Evolutionary conservation across 495 filamentous ascomycete species (phyloP), one percentile per base, ranked within the genome.

Genomic region (Xylaria longipes): DNA sequence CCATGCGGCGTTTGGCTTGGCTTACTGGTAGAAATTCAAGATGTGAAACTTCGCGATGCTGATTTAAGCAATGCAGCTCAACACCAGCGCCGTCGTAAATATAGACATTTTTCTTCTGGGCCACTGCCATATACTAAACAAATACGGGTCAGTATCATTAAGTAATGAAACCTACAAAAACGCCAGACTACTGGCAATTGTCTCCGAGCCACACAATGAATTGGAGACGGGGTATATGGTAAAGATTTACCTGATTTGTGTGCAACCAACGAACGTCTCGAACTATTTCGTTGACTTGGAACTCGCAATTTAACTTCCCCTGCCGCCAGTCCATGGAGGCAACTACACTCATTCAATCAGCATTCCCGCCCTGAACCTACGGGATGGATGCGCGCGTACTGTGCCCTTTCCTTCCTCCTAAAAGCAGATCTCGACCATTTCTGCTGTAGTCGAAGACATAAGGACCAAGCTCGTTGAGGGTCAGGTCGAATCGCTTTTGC

Each of bases 251-350:
- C 69, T 97, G 94, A 79, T 97, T 94, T 75, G 97, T 98, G 80
- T 99, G 95, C 68, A 99, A 85, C 93, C 95, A 99, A 75, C 89
- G 90, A 22, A 91, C 93, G 85, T 97, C 94, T 45, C 95, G 83
- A 6, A 98, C 88, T 0, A 94, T 98, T 83, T 98, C 96, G 37
- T 88, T 87, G 66, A 98, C 85, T 73, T 99, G 94, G 68, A 98
- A 76, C 80, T 99, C 96, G 76, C 93, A 97, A 5, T 92, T 93
- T 48, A 98, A 80, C 76, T 93, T 97, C 15, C 94, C 97, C 70
- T 92, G 89, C 71, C 96, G 87, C 96, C 96, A 99, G 82, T 99
- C 95, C 89, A 98, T 96, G 2, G 92, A 94, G 70, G 96, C 95
- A 75, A 99, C 85, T 71, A n/a, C 33, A 4, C 39, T 33, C 27